A percentile compares a stretch with the other conserved stretches of the same genome.
Conservation (phyloP, 768 basidiomycete species). For the Russula abietina region DNA sequence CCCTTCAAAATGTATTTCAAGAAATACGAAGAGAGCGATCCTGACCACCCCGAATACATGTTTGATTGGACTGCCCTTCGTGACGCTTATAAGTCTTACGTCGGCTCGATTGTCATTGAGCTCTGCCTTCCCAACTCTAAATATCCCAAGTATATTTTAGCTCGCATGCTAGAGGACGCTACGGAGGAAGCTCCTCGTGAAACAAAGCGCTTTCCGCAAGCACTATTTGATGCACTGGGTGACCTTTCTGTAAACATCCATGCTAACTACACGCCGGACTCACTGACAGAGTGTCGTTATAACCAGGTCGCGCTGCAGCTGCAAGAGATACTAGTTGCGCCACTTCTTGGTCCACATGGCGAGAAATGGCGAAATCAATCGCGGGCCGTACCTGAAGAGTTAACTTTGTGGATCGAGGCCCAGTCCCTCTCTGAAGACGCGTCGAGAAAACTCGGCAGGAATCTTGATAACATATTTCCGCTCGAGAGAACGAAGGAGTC, state of each 20-base stretch:
- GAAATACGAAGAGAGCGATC: conserved; percentile 34
- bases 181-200: conserved; percentile 69
- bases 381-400: conserved; percentile 53
- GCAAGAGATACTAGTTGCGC: conserved; percentile 56
- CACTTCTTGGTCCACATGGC: conserved; percentile 52
- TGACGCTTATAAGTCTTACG: conserved; percentile 64
- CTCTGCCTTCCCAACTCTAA: conserved; percentile 66
- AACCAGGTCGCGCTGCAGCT: conserved; percentile 60
- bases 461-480: conserved; percentile 54
- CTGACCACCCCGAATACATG: conserved; percentile 45
- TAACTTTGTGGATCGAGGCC: conserved; percentile 64
- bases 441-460: conserved; percentile 43
- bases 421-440: conserved; percentile 57
- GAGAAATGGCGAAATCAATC: conserved; percentile 45
- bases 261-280: neutral
- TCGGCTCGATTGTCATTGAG: conserved; percentile 81
- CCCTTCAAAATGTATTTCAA: conserved; percentile 73
- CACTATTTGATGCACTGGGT: conserved; percentile 75
- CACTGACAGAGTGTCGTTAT: neutral
- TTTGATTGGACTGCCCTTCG: conserved; percentile 64
- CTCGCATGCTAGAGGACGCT: conserved; percentile 62
- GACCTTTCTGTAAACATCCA: conserved; percentile 61
- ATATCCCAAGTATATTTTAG: conserved; percentile 62
- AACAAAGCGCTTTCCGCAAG: conserved; percentile 69
- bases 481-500: conserved; percentile 49